phyloP scores from a whole-genome alignment of 2,329 filamentous ascomycete species.

The Colletotrichum nymphaeae region DNA sequence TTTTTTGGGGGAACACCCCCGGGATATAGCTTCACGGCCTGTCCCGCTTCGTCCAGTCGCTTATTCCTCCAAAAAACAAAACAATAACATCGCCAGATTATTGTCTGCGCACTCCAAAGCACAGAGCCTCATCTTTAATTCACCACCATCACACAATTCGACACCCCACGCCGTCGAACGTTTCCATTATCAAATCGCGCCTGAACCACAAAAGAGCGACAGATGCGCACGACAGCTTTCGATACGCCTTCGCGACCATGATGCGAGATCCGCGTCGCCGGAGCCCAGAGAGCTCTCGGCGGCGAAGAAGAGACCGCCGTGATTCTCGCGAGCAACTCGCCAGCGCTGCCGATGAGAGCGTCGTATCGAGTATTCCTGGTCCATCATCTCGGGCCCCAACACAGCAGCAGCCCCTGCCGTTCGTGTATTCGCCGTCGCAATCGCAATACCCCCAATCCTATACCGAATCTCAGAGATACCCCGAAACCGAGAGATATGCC shows the following conservation, averaged over 20 bases:
- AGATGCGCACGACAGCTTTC: constrained; percentile 32
- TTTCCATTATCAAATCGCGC: constrained; percentile 1
- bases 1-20: constrained; percentile 23
- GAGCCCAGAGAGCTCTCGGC: constrained; percentile 66
- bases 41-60: constrained; percentile 26
- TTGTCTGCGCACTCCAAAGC: constrained; percentile 1
- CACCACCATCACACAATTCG: not conserved
- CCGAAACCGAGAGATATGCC: constrained; percentile 16
- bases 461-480: constrained; percentile 36
- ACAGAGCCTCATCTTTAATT: constrained; percentile 21
- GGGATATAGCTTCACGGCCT: constrained; percentile 36
- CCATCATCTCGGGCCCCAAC: constrained; percentile 7
- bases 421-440: constrained; percentile 36
- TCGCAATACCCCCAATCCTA: constrained; percentile 40
- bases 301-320: constrained; percentile 50
- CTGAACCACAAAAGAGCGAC: not conserved
- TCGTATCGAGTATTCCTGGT: constrained; percentile 20
- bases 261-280: constrained; percentile 67
- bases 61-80: constrained; percentile 34
- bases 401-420: constrained; percentile 14
- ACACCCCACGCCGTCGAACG: not conserved
- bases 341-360: constrained; percentile 6
- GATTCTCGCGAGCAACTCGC: constrained; percentile 33
- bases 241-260: constrained; percentile 51
- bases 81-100: constrained; percentile 36